Evolutionary conservation across 441 rosid genomes (phyloP).

Genomic region (Raphanus hybrid): DNA sequence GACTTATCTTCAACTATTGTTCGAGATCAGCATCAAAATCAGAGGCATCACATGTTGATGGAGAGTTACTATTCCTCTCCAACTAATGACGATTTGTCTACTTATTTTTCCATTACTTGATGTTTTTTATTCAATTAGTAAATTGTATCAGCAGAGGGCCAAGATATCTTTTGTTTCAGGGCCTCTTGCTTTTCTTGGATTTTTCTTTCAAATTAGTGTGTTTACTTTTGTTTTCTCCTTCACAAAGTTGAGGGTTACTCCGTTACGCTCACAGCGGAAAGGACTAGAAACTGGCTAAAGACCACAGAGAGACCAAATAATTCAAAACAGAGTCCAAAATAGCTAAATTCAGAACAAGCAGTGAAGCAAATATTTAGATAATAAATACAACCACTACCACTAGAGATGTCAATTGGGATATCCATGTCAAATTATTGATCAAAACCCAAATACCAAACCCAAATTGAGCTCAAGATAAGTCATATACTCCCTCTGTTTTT

Average conservation of each 20-base stretch:
- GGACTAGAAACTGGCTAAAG: background rate
- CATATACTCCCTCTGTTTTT: no score
- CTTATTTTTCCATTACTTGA: conserved; percentile 20
- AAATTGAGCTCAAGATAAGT: no score
- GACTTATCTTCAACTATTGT: conserved; percentile 4
- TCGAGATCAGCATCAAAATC: conserved; percentile 14
- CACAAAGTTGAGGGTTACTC: background rate
- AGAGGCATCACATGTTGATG: conserved; percentile 20
- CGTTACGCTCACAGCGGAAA: background rate
- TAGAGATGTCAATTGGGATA: background rate
- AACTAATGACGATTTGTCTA: background rate
- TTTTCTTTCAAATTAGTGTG: conserved; percentile 9
- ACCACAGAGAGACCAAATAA: background rate
- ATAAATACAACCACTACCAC: background rate
- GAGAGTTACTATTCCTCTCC: conserved; percentile 6
- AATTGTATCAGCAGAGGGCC: background rate
- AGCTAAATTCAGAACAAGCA: background rate
- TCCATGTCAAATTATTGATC: background rate
- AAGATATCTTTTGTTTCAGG: background rate
- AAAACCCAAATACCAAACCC: background rate
- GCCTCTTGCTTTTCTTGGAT: background rate
- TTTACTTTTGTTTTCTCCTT: background rate
- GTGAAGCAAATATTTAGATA: background rate
- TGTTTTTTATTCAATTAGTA: background rate
- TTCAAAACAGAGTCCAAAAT: background rate